Base-by-base conservation (phyloP, 1,139 yeast species). In the Sugiyamaella paludigena region DNA sequence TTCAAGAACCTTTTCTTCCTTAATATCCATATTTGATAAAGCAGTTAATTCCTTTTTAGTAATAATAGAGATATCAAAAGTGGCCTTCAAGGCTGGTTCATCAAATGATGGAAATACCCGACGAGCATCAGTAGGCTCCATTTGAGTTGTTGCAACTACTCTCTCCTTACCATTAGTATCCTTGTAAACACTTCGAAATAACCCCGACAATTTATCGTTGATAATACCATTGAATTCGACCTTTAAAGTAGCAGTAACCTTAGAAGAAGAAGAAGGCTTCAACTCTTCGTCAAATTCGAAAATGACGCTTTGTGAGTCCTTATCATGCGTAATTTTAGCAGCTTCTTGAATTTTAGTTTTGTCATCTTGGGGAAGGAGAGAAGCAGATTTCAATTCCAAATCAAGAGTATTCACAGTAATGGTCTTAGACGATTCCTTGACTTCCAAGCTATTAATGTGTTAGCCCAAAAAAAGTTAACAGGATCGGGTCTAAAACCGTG, bases 81-180 rank as follows among this genome's bases (percentile, higher is more conserved):
- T 77, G 7, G 94, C 87, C 69, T 86, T 86, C 53, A 83, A 73
- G 48, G 80, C 77, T 28, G 95, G 95, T 65, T 85, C 94, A 65
- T 85, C 94, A 56, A 84, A 79, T 63, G 87, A 84, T 15, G 95
- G 95, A 70, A 86, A 83, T 0, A 92, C 89, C 61, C 88, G 77
- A 66, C 95, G 81, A 45, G 91, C 87, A 64, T 85, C 91, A 28
- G 91, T 84, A 30, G 94, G 86, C 69, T 86, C 94, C 77, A 86
- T 84, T 69, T 86, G 95, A 37, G 95, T 85, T 33, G 89, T 81
- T 40, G 87, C 83, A 74, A 84, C 77, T 55, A 76, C 78, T 62
- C 82, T 80, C 43, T 77, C 75, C 52, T 74, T 74, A 7, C 85
- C 89, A 9, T 9, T 10, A 43, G 69, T 67, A 55, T 78, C 82